Evolutionary conservation across 768 basidiomycete genomes (phyloP), one percentile per base, ranked within the genome.

Genomic region (Tricholoma matsutake): DNA sequence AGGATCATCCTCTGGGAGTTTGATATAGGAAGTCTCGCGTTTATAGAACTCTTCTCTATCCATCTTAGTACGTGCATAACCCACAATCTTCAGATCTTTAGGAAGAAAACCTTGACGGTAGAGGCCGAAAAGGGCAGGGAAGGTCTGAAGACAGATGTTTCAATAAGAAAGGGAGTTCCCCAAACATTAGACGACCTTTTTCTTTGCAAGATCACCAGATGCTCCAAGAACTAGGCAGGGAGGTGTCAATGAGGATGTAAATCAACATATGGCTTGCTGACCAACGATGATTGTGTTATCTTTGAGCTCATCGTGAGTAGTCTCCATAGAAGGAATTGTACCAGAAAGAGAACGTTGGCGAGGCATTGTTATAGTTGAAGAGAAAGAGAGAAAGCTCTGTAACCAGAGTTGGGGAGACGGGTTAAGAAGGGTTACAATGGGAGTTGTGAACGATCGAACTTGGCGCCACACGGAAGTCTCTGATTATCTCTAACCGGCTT

Each of bases 61-160:
- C 94, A 96, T 96, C 79, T 95, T 96, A 25, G 96, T 95, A 65
- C 96, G 86, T 25, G 96, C 96, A 73, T 98, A 99, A 22, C 96
- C 96, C 60, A 99, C 88, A 74, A 99, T 95, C 77, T 89, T 89
- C 66, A 89, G 82, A 73, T 85, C 90, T 57, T 81, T 81, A 28
- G 96, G 96, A 32, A 99, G 86, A 78, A 87, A 88, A 49, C 83
- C 86, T 63, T 86, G 85, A 64, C 82, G 81, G 80, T 85, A 97
- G 67, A 99, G 87, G 58, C 87, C 89, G 73, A 97, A 98, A 58
- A 99, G 82, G 28, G 96, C 96, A 10, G 96, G 96, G 75, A 94
- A 91, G 4, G 96, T 98, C 96, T 97, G 69, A 61, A 61, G n/a
- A 58, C 56, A 59, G 59, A 32, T 59, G 8, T 64, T n/a, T 51